Evolutionary conservation across 306 rosid genomes (phyloP), one percentile per base, ranked within the genome.

Genomic region (Quercus robur): DNA sequence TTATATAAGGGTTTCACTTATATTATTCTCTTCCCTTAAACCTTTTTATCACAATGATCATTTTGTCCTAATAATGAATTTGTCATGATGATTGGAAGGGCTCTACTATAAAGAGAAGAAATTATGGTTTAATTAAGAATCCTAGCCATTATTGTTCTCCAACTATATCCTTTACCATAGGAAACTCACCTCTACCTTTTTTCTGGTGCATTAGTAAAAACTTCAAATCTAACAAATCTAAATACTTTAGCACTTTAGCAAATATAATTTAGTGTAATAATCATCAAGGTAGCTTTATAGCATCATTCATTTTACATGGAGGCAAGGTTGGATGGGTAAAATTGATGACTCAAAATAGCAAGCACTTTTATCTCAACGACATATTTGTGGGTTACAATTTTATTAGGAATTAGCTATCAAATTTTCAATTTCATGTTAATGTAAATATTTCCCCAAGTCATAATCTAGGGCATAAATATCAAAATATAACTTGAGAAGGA

Each of bases 81-180:
- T 19, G 72, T 7, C 51, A 67, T 67, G 26, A 67, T 67, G 19
- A 5, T 67, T 33, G 17, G 20, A n/a, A 67, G 38, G 21, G 5
- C 72, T 67, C 21, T 35, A 67, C 17, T 19, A 18, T 67, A 67
- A 67, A 67, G 51, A 19, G 46, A 2, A 33, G 51, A 67, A 67
- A 67, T 67, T 46, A 67, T 67, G 49, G 52, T 21, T 67, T 67
- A 67, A 67, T 67, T 67, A 67, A 67, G 26, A 67, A 67, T 67
- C 72, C 72, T 23, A 64, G 13, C 46, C 70, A 28, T 14, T 64
- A 28, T 64, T 64, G 12, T 35, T 19, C 23, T 31, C 23, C 72
- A 67, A 67, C 51, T 31, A 46, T 35, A 33, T 67, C 49, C 35
- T 67, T 33, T 4, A 3, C 12, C 25, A 31, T 33, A 67, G 52